These are phyloP conservation scores for Penstemon eatonii DNA, from an alignment of 257 asterid species.

Conservation along the genomic window DNA sequence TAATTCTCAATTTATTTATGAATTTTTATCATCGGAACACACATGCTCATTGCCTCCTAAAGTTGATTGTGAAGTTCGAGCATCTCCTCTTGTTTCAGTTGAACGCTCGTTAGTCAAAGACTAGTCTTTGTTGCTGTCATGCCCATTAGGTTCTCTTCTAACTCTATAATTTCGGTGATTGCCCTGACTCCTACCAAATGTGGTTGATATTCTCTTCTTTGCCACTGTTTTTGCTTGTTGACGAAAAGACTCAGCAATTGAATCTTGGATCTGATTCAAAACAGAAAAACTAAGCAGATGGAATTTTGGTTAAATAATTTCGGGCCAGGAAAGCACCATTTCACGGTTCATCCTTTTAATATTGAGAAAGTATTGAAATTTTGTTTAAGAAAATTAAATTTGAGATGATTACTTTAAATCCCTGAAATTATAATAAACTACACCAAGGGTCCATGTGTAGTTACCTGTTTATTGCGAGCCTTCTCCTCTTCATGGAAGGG, in stretches of 20 bases:
- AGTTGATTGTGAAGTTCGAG: too few species aligned
- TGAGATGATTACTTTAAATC: not conserved
- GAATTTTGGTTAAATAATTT: too few species aligned
- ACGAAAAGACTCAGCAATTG: too few species aligned
- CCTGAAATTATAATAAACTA: not conserved
- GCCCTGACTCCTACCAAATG: not conserved
- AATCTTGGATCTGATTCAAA: not conserved
- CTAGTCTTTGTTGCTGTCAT: too few species aligned
- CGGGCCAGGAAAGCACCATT: not conserved
- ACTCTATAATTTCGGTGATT: too few species aligned
- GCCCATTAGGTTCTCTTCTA: too few species aligned
- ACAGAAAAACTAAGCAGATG: not conserved
- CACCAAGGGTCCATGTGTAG: not conserved
- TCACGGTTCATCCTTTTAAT: not conserved
- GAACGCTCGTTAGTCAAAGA: too few species aligned
- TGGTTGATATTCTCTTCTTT: not conserved
- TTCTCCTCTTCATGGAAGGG: too few species aligned
- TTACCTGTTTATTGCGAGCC: not conserved
- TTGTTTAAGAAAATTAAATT: not conserved
- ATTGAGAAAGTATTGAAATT: not conserved
- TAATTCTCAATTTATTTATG: too few species aligned
- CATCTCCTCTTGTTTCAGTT: too few species aligned
- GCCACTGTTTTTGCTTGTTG: not conserved
- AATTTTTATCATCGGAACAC: too few species aligned
- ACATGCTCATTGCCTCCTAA: too few species aligned